phyloP scores from a whole-genome alignment of 2,329 filamentous ascomycete genomes.

The Chaetomiaceae sp. region DNA sequence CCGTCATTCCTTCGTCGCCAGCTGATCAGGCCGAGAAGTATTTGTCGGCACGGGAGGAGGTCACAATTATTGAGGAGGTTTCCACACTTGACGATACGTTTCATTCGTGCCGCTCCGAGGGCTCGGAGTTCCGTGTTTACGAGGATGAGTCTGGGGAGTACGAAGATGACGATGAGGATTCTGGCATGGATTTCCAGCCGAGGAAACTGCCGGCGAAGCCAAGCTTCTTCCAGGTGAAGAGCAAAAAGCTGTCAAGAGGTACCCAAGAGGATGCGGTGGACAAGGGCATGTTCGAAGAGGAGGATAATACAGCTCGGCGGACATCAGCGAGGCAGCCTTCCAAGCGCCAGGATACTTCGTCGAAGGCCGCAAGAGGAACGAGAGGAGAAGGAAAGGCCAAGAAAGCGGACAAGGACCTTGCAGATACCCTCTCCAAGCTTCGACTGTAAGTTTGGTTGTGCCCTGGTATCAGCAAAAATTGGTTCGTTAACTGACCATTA shows the following conservation, averaged over 20 bases:
- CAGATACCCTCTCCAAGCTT: constrained; percentile 22
- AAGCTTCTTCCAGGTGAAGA: not conserved
- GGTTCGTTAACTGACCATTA: not conserved
- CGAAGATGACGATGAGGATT: constrained; percentile 9
- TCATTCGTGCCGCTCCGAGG: constrained; percentile 18
- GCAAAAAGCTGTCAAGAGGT: not conserved
- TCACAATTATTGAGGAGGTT: constrained; percentile 23
- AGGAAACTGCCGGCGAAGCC: not conserved
- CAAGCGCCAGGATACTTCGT: not conserved
- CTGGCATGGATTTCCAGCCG: not conserved
- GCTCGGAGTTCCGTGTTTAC: constrained; percentile 12
- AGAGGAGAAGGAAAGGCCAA: not conserved
- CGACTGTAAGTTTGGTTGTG: constrained; percentile 14
- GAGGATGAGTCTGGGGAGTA: too few relatives aligned
- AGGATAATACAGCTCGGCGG: not conserved
- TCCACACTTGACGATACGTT: constrained; percentile 21
- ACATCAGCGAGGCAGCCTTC: not conserved
- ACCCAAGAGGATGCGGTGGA: not conserved
- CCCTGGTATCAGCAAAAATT: not conserved
- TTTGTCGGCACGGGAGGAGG: constrained; percentile 24
- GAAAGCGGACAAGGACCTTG: constrained; percentile 12
- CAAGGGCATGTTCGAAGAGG: not conserved
- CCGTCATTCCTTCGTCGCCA: not conserved
- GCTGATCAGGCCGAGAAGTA: constrained; percentile 20
- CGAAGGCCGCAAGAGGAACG: not conserved